phyloP scores from a whole-genome alignment of 176 grass and related monocot species.

The Themeda triandra region DNA sequence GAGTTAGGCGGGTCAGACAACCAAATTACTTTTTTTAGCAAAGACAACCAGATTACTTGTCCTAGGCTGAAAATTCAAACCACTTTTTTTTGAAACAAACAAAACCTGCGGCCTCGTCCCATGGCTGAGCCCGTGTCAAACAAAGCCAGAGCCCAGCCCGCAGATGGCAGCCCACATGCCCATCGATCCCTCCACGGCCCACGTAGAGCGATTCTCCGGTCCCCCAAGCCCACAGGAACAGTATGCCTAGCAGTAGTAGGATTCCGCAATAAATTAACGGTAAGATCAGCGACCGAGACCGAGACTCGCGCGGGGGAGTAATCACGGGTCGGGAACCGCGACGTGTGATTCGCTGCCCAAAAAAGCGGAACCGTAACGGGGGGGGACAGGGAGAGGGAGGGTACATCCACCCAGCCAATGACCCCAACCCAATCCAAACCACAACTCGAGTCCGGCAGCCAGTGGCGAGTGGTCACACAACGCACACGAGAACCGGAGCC shows the following conservation, averaged over 20 bases:
- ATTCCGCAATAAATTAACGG: not conserved
- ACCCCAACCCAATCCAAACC: not conserved
- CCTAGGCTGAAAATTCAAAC: not conserved
- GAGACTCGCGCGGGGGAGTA: not conserved
- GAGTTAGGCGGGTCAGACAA: not conserved
- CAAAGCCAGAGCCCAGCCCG: not conserved
- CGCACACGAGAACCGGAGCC: not conserved
- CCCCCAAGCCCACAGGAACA: not conserved
- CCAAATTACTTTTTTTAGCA: not conserved
- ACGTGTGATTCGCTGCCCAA: not conserved
- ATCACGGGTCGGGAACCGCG: not conserved
- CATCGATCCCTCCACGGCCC: not conserved
- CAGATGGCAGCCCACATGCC: not conserved
- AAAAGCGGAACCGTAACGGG: constrained; percentile 13
- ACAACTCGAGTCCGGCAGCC: not conserved
- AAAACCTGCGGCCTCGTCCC: not conserved
- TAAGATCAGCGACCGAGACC: too few species aligned
- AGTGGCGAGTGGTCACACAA: not conserved
- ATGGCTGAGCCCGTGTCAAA: not conserved
- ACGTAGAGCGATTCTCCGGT: not conserved
- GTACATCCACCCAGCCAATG: not conserved
- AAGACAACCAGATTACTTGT: not conserved
- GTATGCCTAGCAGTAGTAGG: too few species aligned
- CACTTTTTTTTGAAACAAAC: not conserved
- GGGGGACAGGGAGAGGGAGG: not conserved